Base-by-base conservation (phyloP, 2,329 filamentous ascomycete species). In the Didymella sp. region DNA sequence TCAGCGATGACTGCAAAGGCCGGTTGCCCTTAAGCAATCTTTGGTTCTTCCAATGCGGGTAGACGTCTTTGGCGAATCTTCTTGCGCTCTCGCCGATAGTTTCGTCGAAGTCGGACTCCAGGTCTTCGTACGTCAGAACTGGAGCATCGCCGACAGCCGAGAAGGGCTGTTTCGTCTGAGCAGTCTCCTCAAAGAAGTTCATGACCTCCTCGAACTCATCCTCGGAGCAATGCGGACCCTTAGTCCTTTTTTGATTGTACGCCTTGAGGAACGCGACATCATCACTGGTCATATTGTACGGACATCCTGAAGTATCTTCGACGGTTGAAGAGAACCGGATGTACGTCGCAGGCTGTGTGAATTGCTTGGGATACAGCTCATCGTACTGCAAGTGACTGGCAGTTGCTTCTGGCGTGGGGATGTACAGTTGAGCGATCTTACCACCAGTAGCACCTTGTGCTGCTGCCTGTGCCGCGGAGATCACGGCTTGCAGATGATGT, bases 251-350 rank as follows among this genome's bases (percentile, higher is more conserved):
- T 67, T 87, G 82, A 79, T 98, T 99, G 80, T 95, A 89, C 65
- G 86, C 83, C 72, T 89, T 90, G 68, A 99, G 85, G 73, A 91
- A 96, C 53, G 84, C 86, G 75, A 92, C 90, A 79, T 99, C 95
- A 71, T 96, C 92, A 64, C 89, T 88, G 25, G 88, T 93, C 90
- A 98, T 94, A 79, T 96, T 92, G 87, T 99, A 99, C 69, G 89
- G 86, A 74, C 89, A 90, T 70, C 91, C 90, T 72, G 92, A 89
- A 70, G 90, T 96, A 78, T 99, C 95, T 79, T 99, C 95, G 60
- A 99, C 94, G 2, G 95, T 99, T 66, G 96, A 94, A 63, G 95
- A 98, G 80, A 96, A 98, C 64, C 94, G 92, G 75, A 99, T 96
- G 78, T 98, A 98, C 60, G 93, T 95, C 60, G 89, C 87, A 49